Evolutionary conservation across 495 filamentous ascomycete species (phyloP).

Genomic region (Podospora conica): DNA sequence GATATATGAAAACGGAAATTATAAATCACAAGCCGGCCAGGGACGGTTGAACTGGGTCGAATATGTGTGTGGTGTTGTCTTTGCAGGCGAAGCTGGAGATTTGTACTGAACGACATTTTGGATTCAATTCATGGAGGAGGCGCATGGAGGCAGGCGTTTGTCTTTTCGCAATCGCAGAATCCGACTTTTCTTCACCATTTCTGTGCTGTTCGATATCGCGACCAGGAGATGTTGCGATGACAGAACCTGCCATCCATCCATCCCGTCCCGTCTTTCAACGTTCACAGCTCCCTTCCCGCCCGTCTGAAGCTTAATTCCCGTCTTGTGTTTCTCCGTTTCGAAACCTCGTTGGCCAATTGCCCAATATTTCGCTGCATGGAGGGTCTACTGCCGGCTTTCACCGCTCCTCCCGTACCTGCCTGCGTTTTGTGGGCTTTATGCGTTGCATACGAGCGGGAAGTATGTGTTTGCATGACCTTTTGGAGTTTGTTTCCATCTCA

Average conservation of each 20-base stretch:
- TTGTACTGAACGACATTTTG: background rate
- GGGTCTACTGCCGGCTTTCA: background rate
- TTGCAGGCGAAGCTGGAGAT: background rate
- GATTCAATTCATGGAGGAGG: no score
- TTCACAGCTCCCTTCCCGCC: background rate
- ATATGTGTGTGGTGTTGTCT: background rate
- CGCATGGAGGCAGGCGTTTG: no score
- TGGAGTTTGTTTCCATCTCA: background rate
- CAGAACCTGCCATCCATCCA: background rate
- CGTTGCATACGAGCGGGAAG: background rate
- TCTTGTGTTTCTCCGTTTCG: background rate
- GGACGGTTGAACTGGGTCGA: constrained; percentile 5
- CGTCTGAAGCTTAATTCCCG: background rate
- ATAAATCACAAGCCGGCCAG: background rate
- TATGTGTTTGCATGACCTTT: background rate
- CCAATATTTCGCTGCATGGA: background rate
- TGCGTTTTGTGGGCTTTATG: background rate
- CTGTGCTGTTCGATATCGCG: background rate
- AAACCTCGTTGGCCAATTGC: background rate
- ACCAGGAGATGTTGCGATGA: background rate
- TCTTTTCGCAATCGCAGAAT: no score
- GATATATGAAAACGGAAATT: background rate
- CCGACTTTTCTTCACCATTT: background rate
- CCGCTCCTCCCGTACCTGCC: background rate
- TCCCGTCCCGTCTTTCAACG: background rate